Base-by-base conservation (phyloP, 202 grass and related monocot genomes). In the Carex sylvatica region DNA sequence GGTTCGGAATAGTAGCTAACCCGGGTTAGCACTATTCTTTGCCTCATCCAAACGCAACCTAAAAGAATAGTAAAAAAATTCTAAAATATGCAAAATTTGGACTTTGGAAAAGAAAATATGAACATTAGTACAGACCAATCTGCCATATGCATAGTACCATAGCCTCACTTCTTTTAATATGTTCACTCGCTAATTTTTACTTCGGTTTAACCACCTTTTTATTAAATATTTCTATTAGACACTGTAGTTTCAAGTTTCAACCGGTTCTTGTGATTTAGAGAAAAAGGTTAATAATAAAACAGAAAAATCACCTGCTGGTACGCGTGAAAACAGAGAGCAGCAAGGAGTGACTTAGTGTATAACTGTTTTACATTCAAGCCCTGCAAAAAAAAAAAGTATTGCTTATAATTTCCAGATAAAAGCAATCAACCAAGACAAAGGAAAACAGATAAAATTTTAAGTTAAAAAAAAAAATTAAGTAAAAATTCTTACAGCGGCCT, bases 281-380 rank as follows among this genome's bases (percentile, higher is more conserved):
- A 80, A 64, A 24, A 55, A 33, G 28, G 4, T 33, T 20, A 36
- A 51, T 10, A 69, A 82, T 54, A 53, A 14, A 56, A 81, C 18
- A 79, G 61, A 65, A 49, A 47, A 65, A 23, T 86, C 12, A 95
- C 95, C 91, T 98, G 95, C 84, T 98, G 95, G 84, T 93, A 95
- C 4, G 95, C 95, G 66, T 98, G 92, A 88, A 98, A 98, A 85
- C 92, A 98, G 55, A 93, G 84, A 19, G 85, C 95, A 75, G 92
- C 91, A 74, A 98, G 3, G 64, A 95, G 81, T 26, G 91, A 90
- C 55, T 89, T 89, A 47, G 85, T 86, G 90, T 98, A 98, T 70
- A 83, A 60, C 85, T 93, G 86, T 24, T 91, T 79, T 1, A 98
- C 47, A 83, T 98, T 90, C 84, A 98, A 74, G 18, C 95, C 95